Conservation (phyloP, 164 flowering plant genomes). For the Tetrastigma voinierianum region DNA sequence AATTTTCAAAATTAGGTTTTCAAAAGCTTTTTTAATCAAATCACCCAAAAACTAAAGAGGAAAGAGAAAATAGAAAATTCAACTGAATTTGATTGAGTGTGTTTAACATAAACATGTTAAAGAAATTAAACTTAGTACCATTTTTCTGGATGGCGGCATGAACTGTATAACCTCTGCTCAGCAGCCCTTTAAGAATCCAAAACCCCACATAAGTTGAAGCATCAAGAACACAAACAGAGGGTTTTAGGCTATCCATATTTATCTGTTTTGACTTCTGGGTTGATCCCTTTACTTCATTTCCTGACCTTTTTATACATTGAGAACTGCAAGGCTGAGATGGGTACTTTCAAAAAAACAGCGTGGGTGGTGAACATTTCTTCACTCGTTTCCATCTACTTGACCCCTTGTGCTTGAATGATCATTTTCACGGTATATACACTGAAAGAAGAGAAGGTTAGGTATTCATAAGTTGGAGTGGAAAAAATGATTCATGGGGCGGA, state of each 20-base stretch:
- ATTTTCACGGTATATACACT: background rate
- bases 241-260: constrained; percentile 17
- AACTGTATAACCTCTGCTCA: constrained; percentile 50
- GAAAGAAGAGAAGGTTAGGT: too few species aligned
- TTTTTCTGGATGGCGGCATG: constrained; percentile 61
- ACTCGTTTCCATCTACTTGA: constrained; percentile 3
- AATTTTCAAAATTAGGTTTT: too few species aligned
- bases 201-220: constrained; percentile 64
- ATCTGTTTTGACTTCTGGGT: background rate
- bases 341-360: background rate
- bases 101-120: background rate
- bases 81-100: too few species aligned
- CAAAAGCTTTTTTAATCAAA: too few species aligned
- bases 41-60: too few species aligned
- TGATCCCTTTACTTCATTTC: constrained; percentile 10
- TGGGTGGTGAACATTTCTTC: background rate
- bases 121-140: constrained; percentile 30
- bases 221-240: constrained; percentile 59
- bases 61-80: background rate
- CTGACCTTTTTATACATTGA: background rate
- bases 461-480: too few species aligned
- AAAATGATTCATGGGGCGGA: too few species aligned
- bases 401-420: background rate
- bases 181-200: constrained; percentile 48
- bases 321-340: background rate